These are phyloP conservation scores for Hirsutella minnesotensis DNA, from an alignment of 2,329 filamentous ascomycete genomes.

Conservation along the genomic window DNA sequence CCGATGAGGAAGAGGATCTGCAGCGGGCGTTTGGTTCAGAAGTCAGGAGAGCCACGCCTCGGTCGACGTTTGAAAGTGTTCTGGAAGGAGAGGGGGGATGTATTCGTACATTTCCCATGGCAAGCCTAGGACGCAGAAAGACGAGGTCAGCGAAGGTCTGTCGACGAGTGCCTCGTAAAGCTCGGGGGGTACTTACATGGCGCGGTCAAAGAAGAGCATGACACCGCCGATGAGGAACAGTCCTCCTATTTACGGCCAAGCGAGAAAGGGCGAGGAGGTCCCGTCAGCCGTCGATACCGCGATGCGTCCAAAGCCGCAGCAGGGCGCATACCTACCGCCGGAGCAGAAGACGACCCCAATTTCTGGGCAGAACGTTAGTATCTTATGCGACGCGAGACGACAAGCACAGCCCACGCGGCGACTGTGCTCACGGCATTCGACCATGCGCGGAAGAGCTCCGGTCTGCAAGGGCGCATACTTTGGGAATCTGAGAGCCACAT, in stretches of 20 bases:
- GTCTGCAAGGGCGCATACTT: neutral
- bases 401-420: too few relatives aligned
- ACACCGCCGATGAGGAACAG: constrained; percentile 93
- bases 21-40: too few relatives aligned
- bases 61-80: neutral
- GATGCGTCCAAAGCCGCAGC: constrained; percentile 10
- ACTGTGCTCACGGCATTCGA: too few relatives aligned
- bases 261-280: neutral
- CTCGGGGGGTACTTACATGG: constrained; percentile 53
- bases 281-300: neutral
- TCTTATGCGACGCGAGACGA: too few relatives aligned
- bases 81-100: constrained; percentile 1
- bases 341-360: constrained; percentile 97
- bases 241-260: constrained; percentile 46
- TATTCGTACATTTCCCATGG: constrained; percentile 80
- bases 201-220: constrained; percentile 93
- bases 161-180: neutral
- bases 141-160: constrained; percentile 9
- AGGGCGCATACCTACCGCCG: constrained; percentile 58
- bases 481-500: constrained; percentile 88
- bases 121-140: constrained; percentile 52
- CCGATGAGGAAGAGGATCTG: constrained; percentile 97
- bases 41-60: constrained; percentile 4
- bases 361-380: too few relatives aligned
- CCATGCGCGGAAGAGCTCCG: neutral